Conservation (phyloP, 2,329 filamentous ascomycete genomes). For the Neoscytalidium dimidiatum region DNA sequence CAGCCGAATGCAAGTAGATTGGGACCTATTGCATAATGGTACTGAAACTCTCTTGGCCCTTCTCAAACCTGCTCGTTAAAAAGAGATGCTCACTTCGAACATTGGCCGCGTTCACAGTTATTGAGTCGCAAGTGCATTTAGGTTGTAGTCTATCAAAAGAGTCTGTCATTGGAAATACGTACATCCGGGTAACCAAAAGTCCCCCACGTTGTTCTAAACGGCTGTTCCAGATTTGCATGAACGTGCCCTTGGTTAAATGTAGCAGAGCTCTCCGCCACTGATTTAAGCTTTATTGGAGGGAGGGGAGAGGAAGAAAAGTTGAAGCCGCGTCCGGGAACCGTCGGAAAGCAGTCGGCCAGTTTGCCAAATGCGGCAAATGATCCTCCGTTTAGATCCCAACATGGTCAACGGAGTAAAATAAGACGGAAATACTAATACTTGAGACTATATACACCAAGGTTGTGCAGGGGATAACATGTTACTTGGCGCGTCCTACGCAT, state of each 20-base stretch:
- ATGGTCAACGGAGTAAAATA: not conserved
- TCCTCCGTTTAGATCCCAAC: not conserved
- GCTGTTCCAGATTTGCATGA: not conserved
- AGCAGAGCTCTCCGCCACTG: too few relatives aligned
- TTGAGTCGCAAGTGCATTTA: too few relatives aligned
- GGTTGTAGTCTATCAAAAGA: not conserved
- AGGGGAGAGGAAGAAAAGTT: not conserved
- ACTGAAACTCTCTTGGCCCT: too few relatives aligned
- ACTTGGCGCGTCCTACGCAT: not conserved
- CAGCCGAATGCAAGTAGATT: too few relatives aligned
- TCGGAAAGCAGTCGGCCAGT: not conserved
- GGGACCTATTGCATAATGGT: too few relatives aligned
- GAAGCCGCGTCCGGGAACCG: not conserved
- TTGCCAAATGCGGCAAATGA: not conserved
- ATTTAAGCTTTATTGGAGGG: not conserved
- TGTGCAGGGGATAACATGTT: not conserved
- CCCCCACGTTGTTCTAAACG: not conserved
- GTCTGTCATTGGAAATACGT: not conserved
- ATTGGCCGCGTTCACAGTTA: too few relatives aligned
- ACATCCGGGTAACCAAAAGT: not conserved
- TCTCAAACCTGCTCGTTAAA: not conserved
- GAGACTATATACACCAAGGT: not conserved
- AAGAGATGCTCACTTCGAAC: too few relatives aligned
- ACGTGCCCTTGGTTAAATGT: not conserved
- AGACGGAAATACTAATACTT: not conserved